These are phyloP conservation scores for Piedraia hortae DNA, from an alignment of 2,329 filamentous ascomycete species.

Conservation along the genomic window DNA sequence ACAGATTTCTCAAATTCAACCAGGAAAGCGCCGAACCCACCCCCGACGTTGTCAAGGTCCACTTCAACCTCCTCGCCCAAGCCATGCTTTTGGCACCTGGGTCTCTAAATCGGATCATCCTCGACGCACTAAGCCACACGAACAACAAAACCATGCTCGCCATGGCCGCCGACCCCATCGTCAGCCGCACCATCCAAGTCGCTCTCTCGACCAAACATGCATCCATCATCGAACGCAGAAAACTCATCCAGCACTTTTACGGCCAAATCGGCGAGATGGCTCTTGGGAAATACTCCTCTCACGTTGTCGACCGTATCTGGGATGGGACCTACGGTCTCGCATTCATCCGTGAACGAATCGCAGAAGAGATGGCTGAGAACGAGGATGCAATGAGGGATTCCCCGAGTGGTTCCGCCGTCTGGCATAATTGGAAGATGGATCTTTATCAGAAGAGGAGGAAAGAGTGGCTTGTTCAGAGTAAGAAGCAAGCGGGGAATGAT, in stretches of 20 bases:
- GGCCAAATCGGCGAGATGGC: constrained; percentile 32
- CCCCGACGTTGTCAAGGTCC: constrained; percentile 17
- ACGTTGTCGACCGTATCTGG: constrained; percentile 40
- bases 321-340: constrained; percentile 33
- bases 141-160: constrained; percentile 24
- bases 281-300: constrained; percentile 33
- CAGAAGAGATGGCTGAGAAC: constrained; percentile 30
- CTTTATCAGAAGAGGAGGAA: constrained; percentile 33
- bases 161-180: constrained; percentile 33
- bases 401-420: constrained; percentile 36
- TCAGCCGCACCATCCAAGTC: constrained; percentile 36
- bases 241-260: constrained; percentile 35
- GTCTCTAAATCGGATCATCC: constrained; percentile 38
- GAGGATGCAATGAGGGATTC: constrained; percentile 36
- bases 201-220: constrained; percentile 28
- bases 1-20: constrained; percentile 31
- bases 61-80: constrained; percentile 61
- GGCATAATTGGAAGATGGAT: constrained; percentile 51
- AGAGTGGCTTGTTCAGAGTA: constrained; percentile 36
- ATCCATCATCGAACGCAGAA: constrained; percentile 29
- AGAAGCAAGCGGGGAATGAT: constrained; percentile 23
- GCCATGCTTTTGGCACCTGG: constrained; percentile 52
- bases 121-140: constrained; percentile 27
- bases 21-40: constrained; percentile 10
- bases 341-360: constrained; percentile 39